Evolutionary conservation across 176 grass and related monocot genomes (phyloP), one percentile per base, ranked within the genome.

Genomic region (Aechmea fasciata): DNA sequence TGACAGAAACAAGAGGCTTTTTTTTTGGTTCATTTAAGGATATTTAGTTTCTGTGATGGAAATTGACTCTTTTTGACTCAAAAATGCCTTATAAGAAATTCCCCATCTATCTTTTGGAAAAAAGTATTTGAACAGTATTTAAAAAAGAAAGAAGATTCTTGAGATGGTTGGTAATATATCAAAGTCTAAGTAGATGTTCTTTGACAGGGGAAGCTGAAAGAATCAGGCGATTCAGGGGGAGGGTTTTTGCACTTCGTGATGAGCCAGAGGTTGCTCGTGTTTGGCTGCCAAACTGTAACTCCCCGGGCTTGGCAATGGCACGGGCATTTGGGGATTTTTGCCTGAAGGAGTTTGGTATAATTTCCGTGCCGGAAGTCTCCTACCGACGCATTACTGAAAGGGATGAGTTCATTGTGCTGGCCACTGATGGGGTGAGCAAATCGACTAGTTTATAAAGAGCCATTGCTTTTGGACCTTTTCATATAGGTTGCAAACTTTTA

Each of bases 241-340:
- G 90, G 57, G 69, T 93, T 67, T 93, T 86, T 78, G 82, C 90
- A 20, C 86, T 93, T 65, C 83, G 79, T 68, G 75, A 84, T 18
- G 90, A 92, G 26, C 89, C 85, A 8, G 67, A 93, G 12, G 86
- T 93, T 78, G 75, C 77, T 65, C 90, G 90, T 78, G 85, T 93
- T 70, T 93, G 90, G 90, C 83, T 93, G 70, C 90, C 90, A 1
- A 86, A 78, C 10, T 79, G 78, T 66, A 80, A 89, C 71, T 78
- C 71, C 0, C 85, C 90, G 28, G 90, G 90, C 41, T 78, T 93
- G 77, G 85, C 90, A 47, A 89, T 93, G 85, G 90, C 90, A 24
- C 77, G 90, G 81, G 83, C 90, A 65, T 93, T 93, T 81, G 90
- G 90, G 71, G 85, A 93, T 62, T 93, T 93, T 64, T 86, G 86